phyloP scores from a whole-genome alignment of 1,139 yeast genomes.

The Ogataea hybrid region DNA sequence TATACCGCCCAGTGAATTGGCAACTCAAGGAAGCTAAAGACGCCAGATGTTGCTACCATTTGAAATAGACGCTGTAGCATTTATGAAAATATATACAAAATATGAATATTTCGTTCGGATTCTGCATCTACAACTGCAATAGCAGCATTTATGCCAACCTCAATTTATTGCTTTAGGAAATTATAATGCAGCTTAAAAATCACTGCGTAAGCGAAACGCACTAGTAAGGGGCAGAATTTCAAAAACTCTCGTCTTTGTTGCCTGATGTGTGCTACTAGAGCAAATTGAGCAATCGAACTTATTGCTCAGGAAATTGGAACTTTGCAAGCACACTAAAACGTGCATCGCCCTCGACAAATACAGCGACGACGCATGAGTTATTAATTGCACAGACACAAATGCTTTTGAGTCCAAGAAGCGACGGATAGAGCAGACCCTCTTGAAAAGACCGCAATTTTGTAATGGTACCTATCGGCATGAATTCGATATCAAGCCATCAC shows the following conservation, averaged over 20 bases:
- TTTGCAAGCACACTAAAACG: no score
- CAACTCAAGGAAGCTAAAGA: neutral
- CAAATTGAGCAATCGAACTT: neutral
- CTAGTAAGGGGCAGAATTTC: neutral
- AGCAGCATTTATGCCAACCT: constrained; percentile 3
- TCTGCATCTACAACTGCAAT: constrained; percentile 2
- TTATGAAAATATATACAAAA: neutral
- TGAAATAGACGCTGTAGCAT: neutral
- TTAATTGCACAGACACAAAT: no score
- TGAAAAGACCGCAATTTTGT: no score
- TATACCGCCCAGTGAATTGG: constrained; percentile 1
- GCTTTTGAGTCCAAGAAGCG: no score
- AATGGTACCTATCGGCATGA: neutral
- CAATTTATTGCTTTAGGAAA: constrained; percentile 2
- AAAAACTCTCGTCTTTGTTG: neutral
- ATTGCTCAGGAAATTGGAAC: neutral
- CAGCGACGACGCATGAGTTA: neutral
- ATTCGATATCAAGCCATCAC: neutral
- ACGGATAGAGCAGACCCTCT: no score
- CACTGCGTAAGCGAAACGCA: constrained; percentile 6
- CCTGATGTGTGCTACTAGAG: neutral
- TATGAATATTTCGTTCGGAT: neutral
- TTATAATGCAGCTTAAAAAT: neutral
- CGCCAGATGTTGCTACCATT: constrained; percentile 4
- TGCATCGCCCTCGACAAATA: neutral